A percentile compares a stretch with the other conserved stretches of the same genome.
Conservation (phyloP, 2,329 filamentous ascomycete genomes). For the Epichloe hybrida region DNA sequence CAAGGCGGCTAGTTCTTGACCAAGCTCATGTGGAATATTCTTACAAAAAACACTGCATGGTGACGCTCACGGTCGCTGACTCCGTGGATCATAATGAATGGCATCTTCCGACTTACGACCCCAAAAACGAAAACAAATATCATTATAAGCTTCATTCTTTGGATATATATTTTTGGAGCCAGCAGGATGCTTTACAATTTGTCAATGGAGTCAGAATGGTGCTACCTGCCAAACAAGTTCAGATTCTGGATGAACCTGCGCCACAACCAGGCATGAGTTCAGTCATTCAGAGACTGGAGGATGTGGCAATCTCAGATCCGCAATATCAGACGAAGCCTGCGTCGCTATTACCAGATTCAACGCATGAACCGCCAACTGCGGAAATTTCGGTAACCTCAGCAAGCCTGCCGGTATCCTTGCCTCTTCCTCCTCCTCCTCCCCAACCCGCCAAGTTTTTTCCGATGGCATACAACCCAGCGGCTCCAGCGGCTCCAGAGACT, state of each 20-base stretch:
- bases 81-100: constrained; percentile 45
- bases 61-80: constrained; percentile 51
- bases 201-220: constrained; percentile 54
- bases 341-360: constrained; percentile 6
- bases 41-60: constrained; percentile 59
- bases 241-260: constrained; percentile 51
- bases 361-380: constrained; percentile 8
- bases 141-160: constrained; percentile 64
- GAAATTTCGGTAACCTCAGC: not conserved
- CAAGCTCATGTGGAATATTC: constrained; percentile 53
- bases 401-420: constrained; percentile 9
- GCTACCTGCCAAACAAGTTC: constrained; percentile 45
- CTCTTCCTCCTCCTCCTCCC: constrained; percentile 11
- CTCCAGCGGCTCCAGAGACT: constrained; percentile 59
- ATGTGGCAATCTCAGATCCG: constrained; percentile 50
- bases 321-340: constrained; percentile 25
- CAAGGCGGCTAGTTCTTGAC: constrained; percentile 42
- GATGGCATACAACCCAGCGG: constrained; percentile 68
- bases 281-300: constrained; percentile 62
- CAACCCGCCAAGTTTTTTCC: constrained; percentile 39
- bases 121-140: constrained; percentile 61
- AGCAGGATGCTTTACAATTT: constrained; percentile 56
- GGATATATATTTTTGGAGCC: constrained; percentile 71
- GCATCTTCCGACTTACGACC: constrained; percentile 63
- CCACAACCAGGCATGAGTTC: constrained; percentile 45